A percentile compares a stretch with the other conserved stretches of the same genome.
These are phyloP conservation scores for Ensete glaucum DNA, from an alignment of 176 grass and related monocot genomes.

Conservation along the genomic window DNA sequence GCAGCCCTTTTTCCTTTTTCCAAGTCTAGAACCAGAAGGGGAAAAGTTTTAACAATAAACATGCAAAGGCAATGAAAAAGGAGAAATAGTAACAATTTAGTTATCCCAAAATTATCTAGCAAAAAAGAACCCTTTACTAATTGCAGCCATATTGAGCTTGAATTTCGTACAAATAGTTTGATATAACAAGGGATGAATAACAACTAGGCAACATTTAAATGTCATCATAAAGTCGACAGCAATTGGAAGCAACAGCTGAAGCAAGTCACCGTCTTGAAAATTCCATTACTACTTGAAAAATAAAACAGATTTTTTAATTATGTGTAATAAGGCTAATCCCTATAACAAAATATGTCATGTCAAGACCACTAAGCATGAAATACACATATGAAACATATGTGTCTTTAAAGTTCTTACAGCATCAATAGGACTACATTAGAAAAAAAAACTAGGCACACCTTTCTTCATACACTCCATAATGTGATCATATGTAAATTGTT, in stretches of 20 bases:
- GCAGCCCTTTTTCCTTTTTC: neutral
- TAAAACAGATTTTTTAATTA: neutral
- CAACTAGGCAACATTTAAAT: too few species aligned
- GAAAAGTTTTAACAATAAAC: neutral
- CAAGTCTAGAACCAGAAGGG: neutral
- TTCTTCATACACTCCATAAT: conserved; percentile 80
- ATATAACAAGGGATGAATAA: too few species aligned
- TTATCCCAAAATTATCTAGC: neutral
- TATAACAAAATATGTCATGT: neutral
- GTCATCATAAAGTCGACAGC: neutral
- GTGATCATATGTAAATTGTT: conserved; percentile 63
- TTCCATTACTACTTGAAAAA: neutral
- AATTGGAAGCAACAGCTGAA: neutral
- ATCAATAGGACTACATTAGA: conserved; percentile 5
- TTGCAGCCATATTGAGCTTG: neutral
- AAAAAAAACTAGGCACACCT: conserved; percentile 33
- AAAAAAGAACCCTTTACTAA: neutral
- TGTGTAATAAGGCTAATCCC: neutral
- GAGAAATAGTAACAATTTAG: neutral
- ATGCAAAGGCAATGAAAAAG: neutral
- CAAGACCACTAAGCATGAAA: neutral
- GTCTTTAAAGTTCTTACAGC: neutral
- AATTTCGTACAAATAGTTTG: too few species aligned
- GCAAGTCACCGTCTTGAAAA: neutral
- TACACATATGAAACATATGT: neutral